Conservation (phyloP, 352 stramenopile species). For the Phytophthora nicotianae region DNA sequence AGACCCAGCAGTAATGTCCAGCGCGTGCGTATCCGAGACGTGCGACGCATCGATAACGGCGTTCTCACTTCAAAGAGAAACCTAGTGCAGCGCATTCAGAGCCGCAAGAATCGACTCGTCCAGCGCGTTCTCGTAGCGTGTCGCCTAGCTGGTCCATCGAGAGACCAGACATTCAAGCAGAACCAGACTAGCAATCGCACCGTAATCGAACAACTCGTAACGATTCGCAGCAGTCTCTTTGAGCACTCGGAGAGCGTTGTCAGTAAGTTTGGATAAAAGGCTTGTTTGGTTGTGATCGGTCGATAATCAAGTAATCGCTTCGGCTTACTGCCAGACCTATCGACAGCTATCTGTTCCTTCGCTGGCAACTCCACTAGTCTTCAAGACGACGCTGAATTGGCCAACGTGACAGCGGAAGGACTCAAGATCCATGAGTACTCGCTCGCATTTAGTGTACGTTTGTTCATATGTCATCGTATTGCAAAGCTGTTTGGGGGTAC, state of each 20-base stretch:
- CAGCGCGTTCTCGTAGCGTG: slow-evolving; percentile 64
- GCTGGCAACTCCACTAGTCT: slow-evolving; percentile 24
- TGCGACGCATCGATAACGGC: slow-evolving; percentile 36
- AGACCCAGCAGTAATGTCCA: not conserved
- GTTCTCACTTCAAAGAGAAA: slow-evolving; percentile 16
- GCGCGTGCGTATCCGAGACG: slow-evolving; percentile 24
- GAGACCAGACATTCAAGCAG: slow-evolving; percentile 58
- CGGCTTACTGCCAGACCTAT: slow-evolving; percentile 31
- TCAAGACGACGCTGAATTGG: slow-evolving; percentile 15
- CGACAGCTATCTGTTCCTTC: slow-evolving; percentile 36
- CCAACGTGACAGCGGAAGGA: slow-evolving; percentile 18
- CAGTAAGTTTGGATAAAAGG: slow-evolving; percentile 35
- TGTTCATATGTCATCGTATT: too few species aligned
- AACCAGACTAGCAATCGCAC: slow-evolving; percentile 45
- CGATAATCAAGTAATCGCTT: not conserved
- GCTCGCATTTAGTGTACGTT: slow-evolving; percentile 32
- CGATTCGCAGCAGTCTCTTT: slow-evolving; percentile 45
- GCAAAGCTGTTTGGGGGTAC: too few species aligned
- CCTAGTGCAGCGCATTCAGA: slow-evolving; percentile 37
- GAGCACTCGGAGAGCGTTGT: slow-evolving; percentile 56
- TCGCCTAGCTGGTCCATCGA: slow-evolving; percentile 52
- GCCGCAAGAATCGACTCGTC: slow-evolving; percentile 70
- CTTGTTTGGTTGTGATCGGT: not conserved
- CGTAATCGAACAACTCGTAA: slow-evolving; percentile 48
- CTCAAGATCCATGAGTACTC: slow-evolving; percentile 29